Conservation (phyloP, 2,329 filamentous ascomycete genomes). For the Nigrospora sphaerica region DNA sequence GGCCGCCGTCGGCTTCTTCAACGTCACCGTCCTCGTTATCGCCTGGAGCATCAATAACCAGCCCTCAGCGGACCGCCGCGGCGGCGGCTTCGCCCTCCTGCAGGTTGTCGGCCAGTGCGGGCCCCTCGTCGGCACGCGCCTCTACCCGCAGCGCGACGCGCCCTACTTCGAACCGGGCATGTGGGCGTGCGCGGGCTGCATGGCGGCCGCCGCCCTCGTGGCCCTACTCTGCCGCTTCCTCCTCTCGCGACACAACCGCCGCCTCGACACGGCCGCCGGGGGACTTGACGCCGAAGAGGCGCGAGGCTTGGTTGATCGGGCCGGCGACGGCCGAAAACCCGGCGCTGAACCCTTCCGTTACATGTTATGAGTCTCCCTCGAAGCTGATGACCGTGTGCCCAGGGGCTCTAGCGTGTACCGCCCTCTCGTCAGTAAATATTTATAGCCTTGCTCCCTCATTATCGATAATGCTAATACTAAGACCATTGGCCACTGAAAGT, state of each 20-base stretch:
- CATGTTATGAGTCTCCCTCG: too few species aligned
- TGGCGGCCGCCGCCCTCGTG: slow-evolving; percentile 52
- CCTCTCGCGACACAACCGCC: slow-evolving; percentile 42
- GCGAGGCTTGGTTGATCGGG: slow-evolving; percentile 3
- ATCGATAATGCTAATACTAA: too few species aligned
- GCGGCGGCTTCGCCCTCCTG: slow-evolving; percentile 70
- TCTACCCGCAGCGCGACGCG: slow-evolving; percentile 54
- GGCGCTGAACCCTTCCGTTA: too few species aligned
- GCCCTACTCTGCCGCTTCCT: slow-evolving; percentile 47
- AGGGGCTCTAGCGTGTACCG: too few species aligned
- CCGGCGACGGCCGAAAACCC: not conserved
- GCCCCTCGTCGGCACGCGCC: slow-evolving; percentile 59
- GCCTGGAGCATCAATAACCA: slow-evolving; percentile 90
- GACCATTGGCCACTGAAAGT: too few species aligned
- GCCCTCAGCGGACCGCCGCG: slow-evolving; percentile 58
- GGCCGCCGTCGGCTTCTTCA: slow-evolving; percentile 75
- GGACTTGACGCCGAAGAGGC: slow-evolving; percentile 7
- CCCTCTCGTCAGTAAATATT: too few species aligned
- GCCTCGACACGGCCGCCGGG: slow-evolving; percentile 22
- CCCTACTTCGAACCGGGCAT: slow-evolving; percentile 60
- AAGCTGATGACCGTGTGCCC: too few species aligned
- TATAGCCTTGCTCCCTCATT: too few species aligned
- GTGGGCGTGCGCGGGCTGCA: slow-evolving; percentile 53
- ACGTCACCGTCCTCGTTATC: slow-evolving; percentile 75
- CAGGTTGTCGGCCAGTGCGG: slow-evolving; percentile 79